Percentiles rank a stretch among this genome's conserved stretches.
phyloP scores from a whole-genome alignment of 495 filamentous ascomycete species.

The Tricharina praecox region DNA sequence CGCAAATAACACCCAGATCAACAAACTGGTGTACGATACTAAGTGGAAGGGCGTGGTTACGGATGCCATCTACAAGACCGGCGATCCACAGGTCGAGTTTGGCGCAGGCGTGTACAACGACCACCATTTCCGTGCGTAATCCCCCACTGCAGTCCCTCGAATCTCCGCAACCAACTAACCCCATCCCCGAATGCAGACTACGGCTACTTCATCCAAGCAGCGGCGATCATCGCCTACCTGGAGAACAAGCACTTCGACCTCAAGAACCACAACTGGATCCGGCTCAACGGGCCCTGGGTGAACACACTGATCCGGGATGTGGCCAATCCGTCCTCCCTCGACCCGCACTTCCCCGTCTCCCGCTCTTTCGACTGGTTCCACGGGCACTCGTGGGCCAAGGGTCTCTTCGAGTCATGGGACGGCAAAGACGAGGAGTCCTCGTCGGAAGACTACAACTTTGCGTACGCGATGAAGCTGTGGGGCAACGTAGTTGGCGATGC shows the following conservation, averaged over 20 bases:
- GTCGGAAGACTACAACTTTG: constrained; percentile 75
- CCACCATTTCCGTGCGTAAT: constrained; percentile 65
- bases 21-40: constrained; percentile 64
- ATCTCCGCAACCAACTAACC: no score
- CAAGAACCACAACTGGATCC: background rate
- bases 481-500: constrained; percentile 53
- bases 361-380: constrained; percentile 85
- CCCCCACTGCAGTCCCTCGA: no score
- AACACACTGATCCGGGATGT: constrained; percentile 62
- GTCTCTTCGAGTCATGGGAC: constrained; percentile 45
- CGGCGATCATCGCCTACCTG: constrained; percentile 66
- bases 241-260: constrained; percentile 31
- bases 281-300: constrained; percentile 1
- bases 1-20: constrained; percentile 56
- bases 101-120: constrained; percentile 58
- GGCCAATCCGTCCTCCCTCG: constrained; percentile 52
- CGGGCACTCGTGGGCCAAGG: constrained; percentile 88
- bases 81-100: constrained; percentile 37
- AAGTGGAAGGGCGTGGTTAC: constrained; percentile 83
- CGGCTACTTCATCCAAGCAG: constrained; percentile 76
- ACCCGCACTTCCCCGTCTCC: constrained; percentile 65
- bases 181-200: no score
- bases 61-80: constrained; percentile 56
- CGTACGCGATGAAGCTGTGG: constrained; percentile 91
- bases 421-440: constrained; percentile 82